Evolutionary conservation across 768 basidiomycete genomes (phyloP).

Genomic region (Amanita fuliginea): DNA sequence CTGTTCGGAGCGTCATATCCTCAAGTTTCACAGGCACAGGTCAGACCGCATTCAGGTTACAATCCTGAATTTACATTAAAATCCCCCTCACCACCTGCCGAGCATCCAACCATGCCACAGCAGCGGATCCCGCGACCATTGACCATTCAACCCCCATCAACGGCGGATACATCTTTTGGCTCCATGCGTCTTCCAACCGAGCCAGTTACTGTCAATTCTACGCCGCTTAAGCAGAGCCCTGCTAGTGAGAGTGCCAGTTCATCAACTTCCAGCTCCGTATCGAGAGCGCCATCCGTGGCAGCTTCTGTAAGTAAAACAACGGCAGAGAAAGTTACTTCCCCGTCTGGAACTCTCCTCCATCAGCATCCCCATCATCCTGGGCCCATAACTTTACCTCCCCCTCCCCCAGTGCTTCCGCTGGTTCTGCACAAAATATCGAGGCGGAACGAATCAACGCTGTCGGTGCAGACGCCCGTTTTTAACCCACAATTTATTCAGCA

Average conservation of each 20-base stretch:
- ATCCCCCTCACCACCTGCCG: constrained; percentile 19
- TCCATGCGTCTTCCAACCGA: neutral
- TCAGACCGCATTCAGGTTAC: constrained; percentile 7
- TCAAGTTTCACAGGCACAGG: constrained; percentile 7
- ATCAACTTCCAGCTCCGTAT: constrained; percentile 2
- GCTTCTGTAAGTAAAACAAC: constrained; percentile 3
- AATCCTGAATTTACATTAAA: constrained; percentile 9
- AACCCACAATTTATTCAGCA: constrained; percentile 17
- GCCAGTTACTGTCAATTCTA: neutral
- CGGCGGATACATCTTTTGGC: constrained; percentile 2
- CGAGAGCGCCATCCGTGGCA: constrained; percentile 4
- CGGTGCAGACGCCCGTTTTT: constrained; percentile 22
- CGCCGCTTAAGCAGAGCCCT: neutral
- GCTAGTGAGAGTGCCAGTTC: neutral
- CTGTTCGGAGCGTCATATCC: constrained; percentile 22
- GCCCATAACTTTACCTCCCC: constrained; percentile 58
- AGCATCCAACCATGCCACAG: neutral
- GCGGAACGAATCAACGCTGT: constrained; percentile 13
- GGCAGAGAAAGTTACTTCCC: constrained; percentile 3
- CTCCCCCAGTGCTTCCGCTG: constrained; percentile 29
- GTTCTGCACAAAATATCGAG: constrained; percentile 2
- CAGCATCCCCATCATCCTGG: constrained; percentile 48
- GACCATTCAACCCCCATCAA: neutral
- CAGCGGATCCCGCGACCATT: neutral
- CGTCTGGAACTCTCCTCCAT: constrained; percentile 4